Percentiles rank a stretch among this genome's conserved stretches.
These are phyloP conservation scores for Taphrina confusa DNA, from an alignment of 1,139 yeast species.

Conservation along the genomic window DNA sequence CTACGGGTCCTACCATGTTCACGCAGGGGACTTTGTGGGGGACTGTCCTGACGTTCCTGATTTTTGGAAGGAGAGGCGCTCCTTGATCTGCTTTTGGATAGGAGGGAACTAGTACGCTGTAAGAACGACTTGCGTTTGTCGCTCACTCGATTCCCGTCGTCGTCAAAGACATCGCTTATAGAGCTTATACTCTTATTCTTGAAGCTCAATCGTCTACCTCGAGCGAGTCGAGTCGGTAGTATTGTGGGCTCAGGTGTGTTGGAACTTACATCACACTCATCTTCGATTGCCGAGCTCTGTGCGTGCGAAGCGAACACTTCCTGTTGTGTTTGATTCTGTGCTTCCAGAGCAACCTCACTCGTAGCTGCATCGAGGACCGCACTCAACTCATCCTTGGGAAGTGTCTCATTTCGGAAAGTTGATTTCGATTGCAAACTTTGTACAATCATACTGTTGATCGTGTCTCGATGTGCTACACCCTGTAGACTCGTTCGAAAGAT, in stretches of 20 bases:
- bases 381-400: background rate
- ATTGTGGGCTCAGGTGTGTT: background rate
- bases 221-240: background rate
- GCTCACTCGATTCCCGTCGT: background rate
- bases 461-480: conserved; percentile 5
- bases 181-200: conserved; percentile 21
- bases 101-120: conserved; percentile 14
- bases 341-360: background rate
- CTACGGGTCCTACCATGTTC: conserved; percentile 13
- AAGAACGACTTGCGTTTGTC: conserved; percentile 12
- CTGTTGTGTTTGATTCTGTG: background rate
- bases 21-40: background rate
- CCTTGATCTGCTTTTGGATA: conserved; percentile 23
- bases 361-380: conserved; percentile 15
- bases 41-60: background rate
- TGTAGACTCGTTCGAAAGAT: conserved; percentile 1
- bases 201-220: conserved; percentile 32
- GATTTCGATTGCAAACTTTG: background rate
- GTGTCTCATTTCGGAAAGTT: background rate
- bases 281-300: background rate
- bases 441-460: conserved; percentile 11
- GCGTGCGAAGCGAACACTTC: background rate
- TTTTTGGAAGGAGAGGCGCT: conserved; percentile 22
- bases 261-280: background rate
- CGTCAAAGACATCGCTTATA: background rate